Conservation (phyloP, 2,329 filamentous ascomycete genomes). For the Ophiostoma pallidulum region DNA sequence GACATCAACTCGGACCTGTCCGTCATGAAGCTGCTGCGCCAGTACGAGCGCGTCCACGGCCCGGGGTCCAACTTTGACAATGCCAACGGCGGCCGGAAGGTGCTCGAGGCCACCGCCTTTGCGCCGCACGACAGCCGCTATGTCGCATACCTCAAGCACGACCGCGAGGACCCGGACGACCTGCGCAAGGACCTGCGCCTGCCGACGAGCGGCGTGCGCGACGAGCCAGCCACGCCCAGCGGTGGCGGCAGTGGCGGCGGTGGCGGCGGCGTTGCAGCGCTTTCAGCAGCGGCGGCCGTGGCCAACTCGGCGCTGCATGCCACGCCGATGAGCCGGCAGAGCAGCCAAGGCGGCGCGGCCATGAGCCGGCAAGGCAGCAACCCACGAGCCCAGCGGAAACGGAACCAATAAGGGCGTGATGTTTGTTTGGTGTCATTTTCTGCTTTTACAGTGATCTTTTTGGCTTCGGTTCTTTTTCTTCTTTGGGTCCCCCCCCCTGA, state of each 20-base stretch:
- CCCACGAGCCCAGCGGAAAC: slow-evolving; percentile 21
- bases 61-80: slow-evolving; percentile 47
- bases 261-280: neutral
- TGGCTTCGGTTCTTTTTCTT: neutral
- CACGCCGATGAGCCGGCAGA: slow-evolving; percentile 46
- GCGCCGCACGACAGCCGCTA: slow-evolving; percentile 39
- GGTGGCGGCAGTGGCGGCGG: slow-evolving; percentile 3
- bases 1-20: slow-evolving; percentile 46
- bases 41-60: slow-evolving; percentile 45
- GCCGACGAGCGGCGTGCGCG: slow-evolving; percentile 34
- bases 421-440: neutral
- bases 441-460: neutral
- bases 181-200: slow-evolving; percentile 43
- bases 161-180: slow-evolving; percentile 37
- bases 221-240: slow-evolving; percentile 28
- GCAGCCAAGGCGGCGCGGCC: slow-evolving; percentile 43
- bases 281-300: slow-evolving; percentile 18
- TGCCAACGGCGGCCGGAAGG: slow-evolving; percentile 42
- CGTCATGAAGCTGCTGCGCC: slow-evolving; percentile 49
- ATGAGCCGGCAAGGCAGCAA: slow-evolving; percentile 47
- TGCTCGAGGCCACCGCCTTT: slow-evolving; percentile 45
- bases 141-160: slow-evolving; percentile 37
- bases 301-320: neutral
- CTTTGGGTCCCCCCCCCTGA: no score
- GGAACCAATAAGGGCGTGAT: slow-evolving; percentile 10